phyloP scores from a whole-genome alignment of 371 early-diverging fungal species.

The Haplosporangium sp. region DNA sequence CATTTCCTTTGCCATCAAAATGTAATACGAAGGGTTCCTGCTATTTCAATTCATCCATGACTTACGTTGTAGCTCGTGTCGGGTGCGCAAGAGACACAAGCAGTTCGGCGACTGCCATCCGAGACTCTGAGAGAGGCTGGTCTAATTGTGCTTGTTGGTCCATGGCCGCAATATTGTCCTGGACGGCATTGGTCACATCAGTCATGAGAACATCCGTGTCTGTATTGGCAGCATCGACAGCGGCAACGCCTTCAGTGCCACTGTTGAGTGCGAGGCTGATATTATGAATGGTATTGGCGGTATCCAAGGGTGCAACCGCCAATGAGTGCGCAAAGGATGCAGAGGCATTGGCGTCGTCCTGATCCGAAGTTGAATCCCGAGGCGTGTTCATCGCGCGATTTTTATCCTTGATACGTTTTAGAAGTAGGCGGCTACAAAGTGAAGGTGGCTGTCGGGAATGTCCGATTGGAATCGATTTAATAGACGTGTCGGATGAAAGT shows the following conservation, averaged over 20 bases:
- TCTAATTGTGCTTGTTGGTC: conserved; percentile 19
- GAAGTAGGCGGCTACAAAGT: not conserved
- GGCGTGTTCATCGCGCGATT: conserved; percentile 40
- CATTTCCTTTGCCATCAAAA: not conserved
- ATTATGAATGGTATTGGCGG: conserved; percentile 35
- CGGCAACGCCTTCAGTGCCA: not conserved
- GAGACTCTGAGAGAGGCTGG: conserved; percentile 20
- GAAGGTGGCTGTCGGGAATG: conserved; percentile 24
- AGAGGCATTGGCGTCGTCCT: conserved; percentile 35
- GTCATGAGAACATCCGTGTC: conserved; percentile 28
- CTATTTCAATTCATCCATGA: not conserved
- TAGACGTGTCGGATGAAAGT: too few species aligned
- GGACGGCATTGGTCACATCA: conserved; percentile 27
- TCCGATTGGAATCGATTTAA: too few species aligned
- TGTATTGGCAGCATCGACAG: not conserved
- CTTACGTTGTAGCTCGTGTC: too few species aligned
- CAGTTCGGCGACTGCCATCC: conserved; percentile 47
- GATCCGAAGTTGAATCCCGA: conserved; percentile 48
- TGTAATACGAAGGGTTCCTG: conserved; percentile 5
- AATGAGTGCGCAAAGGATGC: conserved; percentile 54
- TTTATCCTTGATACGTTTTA: not conserved
- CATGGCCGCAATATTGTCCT: conserved; percentile 32
- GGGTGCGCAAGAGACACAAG: conserved; percentile 32
- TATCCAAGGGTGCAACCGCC: conserved; percentile 39
- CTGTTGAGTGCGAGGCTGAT: conserved; percentile 27